phyloP scores from a whole-genome alignment of 2,329 filamentous ascomycete genomes.

The Tricladium varicosporioides region DNA sequence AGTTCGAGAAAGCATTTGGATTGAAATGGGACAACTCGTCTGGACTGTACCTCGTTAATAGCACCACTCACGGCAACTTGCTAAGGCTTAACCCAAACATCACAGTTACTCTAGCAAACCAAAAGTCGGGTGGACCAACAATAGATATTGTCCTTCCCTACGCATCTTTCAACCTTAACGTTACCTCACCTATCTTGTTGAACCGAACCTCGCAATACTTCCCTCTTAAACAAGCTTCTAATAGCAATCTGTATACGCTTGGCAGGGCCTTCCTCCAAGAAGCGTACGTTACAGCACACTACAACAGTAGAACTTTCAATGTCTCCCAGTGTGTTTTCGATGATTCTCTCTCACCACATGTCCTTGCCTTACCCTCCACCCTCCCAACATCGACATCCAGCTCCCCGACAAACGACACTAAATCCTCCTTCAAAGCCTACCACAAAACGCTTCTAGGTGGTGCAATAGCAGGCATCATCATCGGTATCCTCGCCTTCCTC shows the following conservation, averaged over 20 bases:
- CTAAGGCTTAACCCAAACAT: constrained; percentile 31
- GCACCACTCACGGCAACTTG: constrained; percentile 22
- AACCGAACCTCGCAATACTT: constrained; percentile 33
- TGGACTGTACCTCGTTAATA: constrained; percentile 35
- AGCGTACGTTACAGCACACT: constrained; percentile 31
- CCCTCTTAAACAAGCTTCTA: constrained; percentile 35
- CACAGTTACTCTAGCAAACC: constrained; percentile 32
- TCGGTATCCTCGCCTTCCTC: constrained; percentile 15
- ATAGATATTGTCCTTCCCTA: background rate
- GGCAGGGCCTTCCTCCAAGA: constrained; percentile 40
- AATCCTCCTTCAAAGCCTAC: background rate
- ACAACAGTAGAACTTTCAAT: constrained; percentile 30
- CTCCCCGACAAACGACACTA: background rate
- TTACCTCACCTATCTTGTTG: background rate
- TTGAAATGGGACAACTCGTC: constrained; percentile 35
- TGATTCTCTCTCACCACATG: constrained; percentile 4
- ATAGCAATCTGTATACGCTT: constrained; percentile 37
- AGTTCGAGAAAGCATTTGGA: constrained; percentile 35
- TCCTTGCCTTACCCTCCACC: constrained; percentile 20
- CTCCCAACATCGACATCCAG: constrained; percentile 7
- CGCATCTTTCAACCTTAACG: background rate
- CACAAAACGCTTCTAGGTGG: constrained; percentile 11
- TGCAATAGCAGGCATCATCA: constrained; percentile 23
- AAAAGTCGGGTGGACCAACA: constrained; percentile 10
- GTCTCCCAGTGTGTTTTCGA: constrained; percentile 27